A percentile compares a stretch with the other conserved stretches of the same genome.
These are phyloP conservation scores for Phytophthora constricta DNA, from an alignment of 352 stramenopile genomes.

Conservation along the genomic window DNA sequence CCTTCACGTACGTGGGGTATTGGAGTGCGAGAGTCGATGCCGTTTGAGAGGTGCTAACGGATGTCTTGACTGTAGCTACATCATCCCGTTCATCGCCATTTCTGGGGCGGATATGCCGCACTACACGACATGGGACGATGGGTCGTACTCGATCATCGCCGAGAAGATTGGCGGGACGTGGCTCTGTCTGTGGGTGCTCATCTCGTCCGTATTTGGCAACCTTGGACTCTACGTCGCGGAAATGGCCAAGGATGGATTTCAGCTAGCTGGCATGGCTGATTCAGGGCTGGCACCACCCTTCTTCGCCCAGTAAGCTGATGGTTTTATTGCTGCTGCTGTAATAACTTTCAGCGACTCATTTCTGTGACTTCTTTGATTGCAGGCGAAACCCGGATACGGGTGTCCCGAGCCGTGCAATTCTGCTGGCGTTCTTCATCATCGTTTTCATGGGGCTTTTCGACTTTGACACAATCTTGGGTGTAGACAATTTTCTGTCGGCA, in stretches of 20 bases:
- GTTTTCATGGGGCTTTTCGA: slow-evolving; percentile 82
- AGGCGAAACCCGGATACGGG: slow-evolving; percentile 67
- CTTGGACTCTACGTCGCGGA: slow-evolving; percentile 83
- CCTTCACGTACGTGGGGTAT: slow-evolving; percentile 57
- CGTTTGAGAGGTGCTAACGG: too few relatives aligned
- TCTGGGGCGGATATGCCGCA: slow-evolving; percentile 72
- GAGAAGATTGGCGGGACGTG: slow-evolving; percentile 66
- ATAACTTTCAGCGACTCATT: background rate
- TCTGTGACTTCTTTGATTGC: background rate
- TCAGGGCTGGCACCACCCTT: slow-evolving; percentile 80
- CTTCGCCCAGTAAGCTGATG: slow-evolving; percentile 69
- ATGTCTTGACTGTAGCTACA: slow-evolving; percentile 40
- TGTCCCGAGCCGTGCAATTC: slow-evolving; percentile 68
- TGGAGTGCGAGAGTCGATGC: too few relatives aligned
- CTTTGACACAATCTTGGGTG: slow-evolving; percentile 81
- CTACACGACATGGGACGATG: slow-evolving; percentile 79
- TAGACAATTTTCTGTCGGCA: slow-evolving; percentile 85
- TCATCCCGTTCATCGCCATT: slow-evolving; percentile 76
- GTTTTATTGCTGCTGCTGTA: background rate
- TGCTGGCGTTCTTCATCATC: slow-evolving; percentile 81
- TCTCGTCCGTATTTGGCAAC: slow-evolving; percentile 81
- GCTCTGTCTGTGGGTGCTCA: slow-evolving; percentile 80
- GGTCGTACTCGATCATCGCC: slow-evolving; percentile 78
- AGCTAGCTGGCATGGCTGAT: slow-evolving; percentile 83
- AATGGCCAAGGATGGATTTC: slow-evolving; percentile 85